phyloP scores from a whole-genome alignment of 345 rosid species.

The Murraya paniculata region DNA sequence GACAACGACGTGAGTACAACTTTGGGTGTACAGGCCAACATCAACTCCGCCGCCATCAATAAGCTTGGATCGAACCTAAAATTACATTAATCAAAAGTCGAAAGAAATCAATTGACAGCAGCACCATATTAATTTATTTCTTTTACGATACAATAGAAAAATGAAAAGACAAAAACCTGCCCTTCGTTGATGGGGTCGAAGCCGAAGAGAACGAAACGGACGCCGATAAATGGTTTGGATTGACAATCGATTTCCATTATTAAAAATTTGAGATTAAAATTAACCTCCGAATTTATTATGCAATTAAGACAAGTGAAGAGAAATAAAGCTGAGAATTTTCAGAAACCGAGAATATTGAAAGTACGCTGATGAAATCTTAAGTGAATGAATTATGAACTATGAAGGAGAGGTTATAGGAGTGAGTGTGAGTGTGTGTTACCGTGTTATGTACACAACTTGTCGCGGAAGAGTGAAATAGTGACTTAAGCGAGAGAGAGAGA shows the following conservation, averaged over 20 bases:
- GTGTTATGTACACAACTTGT: slow-evolving; percentile 19
- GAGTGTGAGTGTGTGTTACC: not conserved
- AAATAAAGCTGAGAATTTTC: not conserved
- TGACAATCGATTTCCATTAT: slow-evolving; percentile 37
- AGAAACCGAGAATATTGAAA: not conserved
- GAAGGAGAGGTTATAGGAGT: slow-evolving; percentile 8
- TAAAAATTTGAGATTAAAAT: not conserved
- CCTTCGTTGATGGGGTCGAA: slow-evolving; percentile 42
- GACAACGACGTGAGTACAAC: slow-evolving; percentile 70
- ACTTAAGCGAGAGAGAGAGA: too few relatives aligned
- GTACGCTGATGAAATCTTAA: not conserved
- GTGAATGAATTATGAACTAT: not conserved
- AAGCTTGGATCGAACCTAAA: slow-evolving; percentile 71
- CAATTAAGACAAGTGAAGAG: slow-evolving; percentile 6
- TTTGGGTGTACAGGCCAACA: slow-evolving; percentile 37
- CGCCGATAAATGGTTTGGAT: slow-evolving; percentile 51
- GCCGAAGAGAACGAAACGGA: slow-evolving; percentile 68
- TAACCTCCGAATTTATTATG: not conserved
- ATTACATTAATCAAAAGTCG: not conserved
- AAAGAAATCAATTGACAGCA: not conserved
- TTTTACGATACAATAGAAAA: not conserved
- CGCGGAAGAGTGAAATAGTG: slow-evolving; percentile 29
- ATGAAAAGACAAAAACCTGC: slow-evolving; percentile 29
- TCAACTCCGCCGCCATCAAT: slow-evolving; percentile 69
- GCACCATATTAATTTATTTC: not conserved